Percentiles rank a stretch among this genome's conserved stretches.
phyloP scores from a whole-genome alignment of 2,329 filamentous ascomycete species.

The Fusarium praegraminearum region DNA sequence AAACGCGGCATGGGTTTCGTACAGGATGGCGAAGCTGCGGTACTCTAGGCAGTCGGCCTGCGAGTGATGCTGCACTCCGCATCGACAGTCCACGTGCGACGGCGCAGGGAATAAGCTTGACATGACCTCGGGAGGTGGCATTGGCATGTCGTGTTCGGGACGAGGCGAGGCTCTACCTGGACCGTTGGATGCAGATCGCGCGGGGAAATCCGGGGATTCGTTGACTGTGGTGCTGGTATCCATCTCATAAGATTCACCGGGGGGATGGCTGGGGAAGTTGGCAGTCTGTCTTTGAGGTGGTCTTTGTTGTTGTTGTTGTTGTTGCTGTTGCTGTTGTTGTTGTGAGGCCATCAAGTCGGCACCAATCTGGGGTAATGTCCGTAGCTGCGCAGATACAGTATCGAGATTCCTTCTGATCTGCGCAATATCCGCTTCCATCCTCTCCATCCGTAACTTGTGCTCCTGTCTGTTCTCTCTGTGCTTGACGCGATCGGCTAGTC shows the following conservation, averaged over 20 bases:
- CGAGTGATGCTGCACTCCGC: constrained; percentile 43
- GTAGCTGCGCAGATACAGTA: constrained; percentile 36
- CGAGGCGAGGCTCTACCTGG: constrained; percentile 3
- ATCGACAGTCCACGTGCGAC: constrained; percentile 44
- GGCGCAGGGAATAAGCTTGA: constrained; percentile 26
- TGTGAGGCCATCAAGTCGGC: constrained; percentile 29
- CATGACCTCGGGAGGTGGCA: constrained; percentile 21
- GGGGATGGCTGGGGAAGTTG: constrained; percentile 9
- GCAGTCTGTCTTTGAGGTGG: constrained; percentile 8
- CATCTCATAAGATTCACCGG: constrained; percentile 22
- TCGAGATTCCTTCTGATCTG: constrained; percentile 41
- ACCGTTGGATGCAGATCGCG: constrained; percentile 5
- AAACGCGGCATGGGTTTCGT: constrained; percentile 43
- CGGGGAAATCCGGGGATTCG: constrained; percentile 20
- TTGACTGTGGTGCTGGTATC: neutral
- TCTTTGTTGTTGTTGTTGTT: constrained; percentile 2
- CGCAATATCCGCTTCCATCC: constrained; percentile 45
- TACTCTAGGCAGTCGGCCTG: constrained; percentile 44
- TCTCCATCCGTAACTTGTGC: constrained; percentile 45
- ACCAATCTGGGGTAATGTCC: constrained; percentile 21
- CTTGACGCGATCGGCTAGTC: constrained; percentile 44
- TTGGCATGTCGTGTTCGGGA: constrained; percentile 15
- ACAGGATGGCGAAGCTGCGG: constrained; percentile 44
- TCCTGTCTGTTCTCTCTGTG: constrained; percentile 46
- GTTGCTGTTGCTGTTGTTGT: constrained; percentile 21